phyloP scores from a whole-genome alignment of 2,329 filamentous ascomycete genomes.

The Verticillium longisporum region DNA sequence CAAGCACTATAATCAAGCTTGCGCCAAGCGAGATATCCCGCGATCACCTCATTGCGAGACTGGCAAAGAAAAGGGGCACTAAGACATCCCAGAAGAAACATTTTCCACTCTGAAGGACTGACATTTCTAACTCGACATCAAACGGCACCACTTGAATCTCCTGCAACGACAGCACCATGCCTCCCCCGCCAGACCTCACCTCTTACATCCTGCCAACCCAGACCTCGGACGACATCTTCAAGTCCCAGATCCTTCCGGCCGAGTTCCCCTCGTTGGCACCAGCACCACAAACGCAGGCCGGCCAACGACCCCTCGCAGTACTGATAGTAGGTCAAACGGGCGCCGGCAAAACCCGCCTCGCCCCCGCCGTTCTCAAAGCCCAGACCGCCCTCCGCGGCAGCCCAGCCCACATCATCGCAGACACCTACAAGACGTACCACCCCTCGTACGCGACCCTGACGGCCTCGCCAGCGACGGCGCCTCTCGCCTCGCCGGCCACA shows the following conservation, averaged over 20 bases:
- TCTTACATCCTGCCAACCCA: conserved; percentile 22
- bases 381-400: conserved; percentile 13
- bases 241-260: conserved; percentile 20
- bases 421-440: conserved; percentile 43
- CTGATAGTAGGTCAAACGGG: conserved; percentile 41
- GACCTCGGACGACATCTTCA: conserved; percentile 23
- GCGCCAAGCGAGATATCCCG: neutral
- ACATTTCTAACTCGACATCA: neutral
- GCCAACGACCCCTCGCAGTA: conserved; percentile 27
- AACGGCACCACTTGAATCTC: neutral
- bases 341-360: conserved; percentile 38
- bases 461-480: conserved; percentile 16
- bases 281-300: conserved; percentile 2
- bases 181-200: conserved; percentile 19
- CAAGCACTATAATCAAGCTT: too few species aligned
- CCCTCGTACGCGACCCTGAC: conserved; percentile 29
- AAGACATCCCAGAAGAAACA: neutral
- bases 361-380: conserved; percentile 27
- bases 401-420: conserved; percentile 36
- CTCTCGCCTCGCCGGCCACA: conserved; percentile 30
- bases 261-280: conserved; percentile 20
- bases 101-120: neutral
- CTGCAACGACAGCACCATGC: conserved; percentile 3
- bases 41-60: neutral
- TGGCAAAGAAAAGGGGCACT: neutral